A percentile compares a stretch with the other conserved stretches of the same genome.
Evolutionary conservation across 306 rosid genomes (phyloP).

Genomic region (Quercus engelmannii): DNA sequence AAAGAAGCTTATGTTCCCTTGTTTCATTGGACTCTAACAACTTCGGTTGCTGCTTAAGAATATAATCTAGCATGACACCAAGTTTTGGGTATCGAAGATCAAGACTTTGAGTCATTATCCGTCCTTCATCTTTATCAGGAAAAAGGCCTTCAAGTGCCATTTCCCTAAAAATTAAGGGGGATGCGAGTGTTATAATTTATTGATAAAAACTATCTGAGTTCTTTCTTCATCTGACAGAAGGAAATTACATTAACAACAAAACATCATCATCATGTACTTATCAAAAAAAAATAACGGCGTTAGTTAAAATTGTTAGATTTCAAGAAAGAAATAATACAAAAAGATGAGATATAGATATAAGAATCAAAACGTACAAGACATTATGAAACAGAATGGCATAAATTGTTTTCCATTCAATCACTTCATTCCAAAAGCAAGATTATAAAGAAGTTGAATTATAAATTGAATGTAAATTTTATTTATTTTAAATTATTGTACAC

Average conservation of each 20-base stretch:
- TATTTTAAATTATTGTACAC: neutral
- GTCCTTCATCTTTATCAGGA: conserved; percentile 48
- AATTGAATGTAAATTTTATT: neutral
- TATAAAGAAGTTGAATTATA: neutral
- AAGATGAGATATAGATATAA: neutral
- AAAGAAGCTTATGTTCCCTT: conserved; percentile 71
- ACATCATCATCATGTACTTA: neutral
- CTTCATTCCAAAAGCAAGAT: neutral
- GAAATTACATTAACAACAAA: neutral
- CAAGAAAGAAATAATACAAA: neutral
- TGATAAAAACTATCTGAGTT: neutral
- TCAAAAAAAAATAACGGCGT: neutral
- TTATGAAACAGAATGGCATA: neutral
- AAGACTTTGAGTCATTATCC: conserved; percentile 26
- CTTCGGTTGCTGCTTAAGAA: conserved; percentile 70
- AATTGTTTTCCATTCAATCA: neutral
- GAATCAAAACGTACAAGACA: neutral
- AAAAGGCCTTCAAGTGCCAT: conserved; percentile 88
- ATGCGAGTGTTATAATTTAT: neutral
- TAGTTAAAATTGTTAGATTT: neutral
- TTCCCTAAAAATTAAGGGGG: conserved; percentile 54
- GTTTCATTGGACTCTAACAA: conserved; percentile 60
- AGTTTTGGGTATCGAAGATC: conserved; percentile 61
- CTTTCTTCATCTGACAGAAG: neutral
- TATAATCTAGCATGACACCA: conserved; percentile 68